phyloP scores from a whole-genome alignment of 768 basidiomycete species.

The Leccinum incarnatum region DNA sequence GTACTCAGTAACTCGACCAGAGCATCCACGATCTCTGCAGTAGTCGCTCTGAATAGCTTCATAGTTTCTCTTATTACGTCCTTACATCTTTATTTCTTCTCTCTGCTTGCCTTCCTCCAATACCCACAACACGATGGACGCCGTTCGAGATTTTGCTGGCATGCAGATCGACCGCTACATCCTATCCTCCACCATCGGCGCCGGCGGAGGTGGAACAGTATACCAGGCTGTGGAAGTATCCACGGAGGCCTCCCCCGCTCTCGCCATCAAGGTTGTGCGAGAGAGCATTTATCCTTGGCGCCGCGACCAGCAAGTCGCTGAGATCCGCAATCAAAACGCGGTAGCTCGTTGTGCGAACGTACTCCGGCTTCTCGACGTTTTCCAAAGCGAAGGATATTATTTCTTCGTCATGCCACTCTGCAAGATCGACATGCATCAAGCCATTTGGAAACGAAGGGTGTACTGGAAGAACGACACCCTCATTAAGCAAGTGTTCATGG shows the following conservation, averaged over 20 bases:
- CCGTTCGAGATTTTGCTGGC: slow-evolving; percentile 46
- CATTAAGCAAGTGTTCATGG: no score
- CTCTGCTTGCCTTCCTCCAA: neutral
- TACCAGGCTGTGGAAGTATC: slow-evolving; percentile 63
- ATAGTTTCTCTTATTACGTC: no score
- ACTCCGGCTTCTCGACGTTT: slow-evolving; percentile 59
- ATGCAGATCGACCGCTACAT: slow-evolving; percentile 55
- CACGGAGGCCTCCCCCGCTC: slow-evolving; percentile 20
- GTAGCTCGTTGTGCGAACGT: slow-evolving; percentile 51
- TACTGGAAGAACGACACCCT: no score
- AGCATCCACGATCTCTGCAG: no score
- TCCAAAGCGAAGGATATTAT: slow-evolving; percentile 40
- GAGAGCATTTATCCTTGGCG: slow-evolving; percentile 22
- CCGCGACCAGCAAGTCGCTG: slow-evolving; percentile 60
- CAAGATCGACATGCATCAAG: no score
- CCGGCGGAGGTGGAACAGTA: slow-evolving; percentile 76
- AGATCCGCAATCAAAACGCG: slow-evolving; percentile 53
- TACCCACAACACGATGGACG: neutral
- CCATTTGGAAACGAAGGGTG: no score
- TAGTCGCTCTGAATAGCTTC: no score
- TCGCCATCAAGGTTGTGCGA: no score
- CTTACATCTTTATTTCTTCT: neutral
- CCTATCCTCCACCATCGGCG: slow-evolving; percentile 61
- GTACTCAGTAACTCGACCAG: no score
- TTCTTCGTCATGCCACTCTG: no score